A percentile compares a stretch with the other conserved stretches of the same genome.
These are phyloP conservation scores for Rhodotorula sphaerocarpa DNA, from an alignment of 768 basidiomycete genomes.

Conservation along the genomic window DNA sequence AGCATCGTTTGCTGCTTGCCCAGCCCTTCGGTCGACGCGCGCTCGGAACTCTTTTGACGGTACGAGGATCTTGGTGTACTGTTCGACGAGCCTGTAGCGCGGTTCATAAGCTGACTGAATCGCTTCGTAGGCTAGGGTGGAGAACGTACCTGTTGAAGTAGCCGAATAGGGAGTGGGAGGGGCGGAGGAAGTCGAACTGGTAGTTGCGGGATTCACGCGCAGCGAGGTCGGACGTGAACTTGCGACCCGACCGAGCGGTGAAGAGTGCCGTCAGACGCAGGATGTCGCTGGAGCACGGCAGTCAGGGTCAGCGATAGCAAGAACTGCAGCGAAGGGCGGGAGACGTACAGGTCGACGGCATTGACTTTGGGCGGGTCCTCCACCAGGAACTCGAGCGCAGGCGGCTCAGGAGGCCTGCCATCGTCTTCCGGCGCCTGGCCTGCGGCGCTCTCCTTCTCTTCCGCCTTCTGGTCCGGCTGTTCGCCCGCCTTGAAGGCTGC, in stretches of 20 bases:
- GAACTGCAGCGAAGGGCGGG: not conserved
- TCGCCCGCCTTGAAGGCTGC: slow-evolving; percentile 67
- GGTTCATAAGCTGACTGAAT: no score
- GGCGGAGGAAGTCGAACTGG: slow-evolving; percentile 94
- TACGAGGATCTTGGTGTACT: slow-evolving; percentile 82
- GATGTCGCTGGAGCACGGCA: slow-evolving; percentile 62
- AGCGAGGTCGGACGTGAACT: slow-evolving; percentile 76
- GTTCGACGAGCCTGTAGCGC: slow-evolving; percentile 63
- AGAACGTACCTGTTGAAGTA: slow-evolving; percentile 71
- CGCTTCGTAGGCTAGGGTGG: not conserved
- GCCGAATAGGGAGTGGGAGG: slow-evolving; percentile 88
- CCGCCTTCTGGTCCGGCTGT: slow-evolving; percentile 39
- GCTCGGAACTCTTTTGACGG: slow-evolving; percentile 68
- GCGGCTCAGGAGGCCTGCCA: slow-evolving; percentile 56
- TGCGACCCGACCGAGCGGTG: slow-evolving; percentile 79
- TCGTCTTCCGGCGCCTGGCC: slow-evolving; percentile 58
- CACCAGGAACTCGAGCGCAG: slow-evolving; percentile 69
- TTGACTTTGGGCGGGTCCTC: slow-evolving; percentile 73
- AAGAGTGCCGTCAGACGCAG: slow-evolving; percentile 94
- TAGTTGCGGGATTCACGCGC: slow-evolving; percentile 86
- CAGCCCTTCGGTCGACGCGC: slow-evolving; percentile 58
- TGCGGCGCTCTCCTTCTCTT: slow-evolving; percentile 10
- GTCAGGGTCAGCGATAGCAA: not conserved
- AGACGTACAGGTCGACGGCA: slow-evolving; percentile 72
- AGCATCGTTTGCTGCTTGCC: slow-evolving; percentile 37